These are phyloP conservation scores for Ogataea pignaliae DNA, from an alignment of 805 yeast genomes.

Conservation along the genomic window DNA sequence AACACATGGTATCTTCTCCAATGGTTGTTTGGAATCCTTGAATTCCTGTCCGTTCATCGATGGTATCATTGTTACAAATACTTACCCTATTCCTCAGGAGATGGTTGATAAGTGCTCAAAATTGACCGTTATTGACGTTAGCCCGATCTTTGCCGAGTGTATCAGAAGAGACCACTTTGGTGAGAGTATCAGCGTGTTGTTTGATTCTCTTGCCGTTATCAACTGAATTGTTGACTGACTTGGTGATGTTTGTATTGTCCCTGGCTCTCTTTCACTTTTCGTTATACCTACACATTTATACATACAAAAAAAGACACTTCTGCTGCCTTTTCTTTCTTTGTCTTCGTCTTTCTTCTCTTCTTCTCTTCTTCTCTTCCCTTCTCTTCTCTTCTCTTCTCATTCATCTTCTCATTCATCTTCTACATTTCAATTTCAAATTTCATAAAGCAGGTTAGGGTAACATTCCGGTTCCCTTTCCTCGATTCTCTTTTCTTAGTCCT, in stretches of 20 bases:
- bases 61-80: constrained; percentile 90
- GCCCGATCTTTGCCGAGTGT: constrained; percentile 95
- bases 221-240: too few relatives aligned
- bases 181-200: constrained; percentile 88
- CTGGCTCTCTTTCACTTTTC: too few relatives aligned
- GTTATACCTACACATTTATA: too few relatives aligned
- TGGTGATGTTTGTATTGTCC: too few relatives aligned
- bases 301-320: background rate
- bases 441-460: too few relatives aligned
- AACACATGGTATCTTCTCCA: constrained; percentile 93
- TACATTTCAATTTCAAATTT: background rate
- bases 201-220: constrained; percentile 73
- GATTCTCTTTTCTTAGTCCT: background rate
- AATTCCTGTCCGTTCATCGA: constrained; percentile 79
- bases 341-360: background rate
- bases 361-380: background rate
- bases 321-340: constrained; percentile 20
- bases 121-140: constrained; percentile 83
- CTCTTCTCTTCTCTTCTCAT: background rate
- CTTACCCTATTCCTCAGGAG: constrained; percentile 80
- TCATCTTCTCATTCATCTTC: background rate
- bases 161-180: constrained; percentile 98
- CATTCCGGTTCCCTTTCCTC: too few relatives aligned
- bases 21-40: constrained; percentile 76
- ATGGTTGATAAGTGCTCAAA: constrained; percentile 57